Base-by-base conservation (phyloP, 2,329 filamentous ascomycete genomes). In the Aaosphaeria arxii region DNA sequence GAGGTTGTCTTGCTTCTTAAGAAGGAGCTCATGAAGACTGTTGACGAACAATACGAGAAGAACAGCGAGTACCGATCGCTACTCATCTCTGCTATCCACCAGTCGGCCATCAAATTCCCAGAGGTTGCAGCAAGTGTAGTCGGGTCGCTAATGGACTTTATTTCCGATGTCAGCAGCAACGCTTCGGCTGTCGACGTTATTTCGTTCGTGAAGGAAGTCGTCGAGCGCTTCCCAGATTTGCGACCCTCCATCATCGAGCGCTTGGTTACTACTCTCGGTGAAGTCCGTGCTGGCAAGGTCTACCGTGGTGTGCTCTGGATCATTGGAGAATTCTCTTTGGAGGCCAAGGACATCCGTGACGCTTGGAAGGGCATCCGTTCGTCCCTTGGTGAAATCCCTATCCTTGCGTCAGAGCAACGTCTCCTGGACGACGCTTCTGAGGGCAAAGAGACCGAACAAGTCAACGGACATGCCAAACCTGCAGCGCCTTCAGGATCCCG, bases 11-110 rank as follows among this genome's bases (percentile, higher is more conserved):
- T 97, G 63, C 80, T 99, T 1, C 79, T 99, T 51, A 99, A 99
- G 78, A 99, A 99, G 72, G 94, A 99, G 69, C 82, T 99, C 30
- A 86, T 90, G 54, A 99, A 97, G 80, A 99, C 94, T 0, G 90
- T 97, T 40, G 91, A 99, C 64, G 91, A 97, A 71, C 91, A 96
- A 71, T 97, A 96, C 74, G 94, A 99, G 77, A 97, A 97, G 77
- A 69, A 64, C 51, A 54, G 62, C 4, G 64, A 67, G 49, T 66
- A 66, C 45, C 88, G 94, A 60, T 91, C 95, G 64, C 81, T 99
- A 6, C 81, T 99, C 52, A 97, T 99, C 58, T 91, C 96, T 71
- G 90, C 91, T 35, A 99, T 99, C 65, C 94, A 99, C 71, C 91
- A 95, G 70, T 97, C 94, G 71, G 94, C 94, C 61, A 97, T 99